These are phyloP conservation scores for Solanum megistacrolobum DNA, from an alignment of 257 asterid species.

Conservation along the genomic window DNA sequence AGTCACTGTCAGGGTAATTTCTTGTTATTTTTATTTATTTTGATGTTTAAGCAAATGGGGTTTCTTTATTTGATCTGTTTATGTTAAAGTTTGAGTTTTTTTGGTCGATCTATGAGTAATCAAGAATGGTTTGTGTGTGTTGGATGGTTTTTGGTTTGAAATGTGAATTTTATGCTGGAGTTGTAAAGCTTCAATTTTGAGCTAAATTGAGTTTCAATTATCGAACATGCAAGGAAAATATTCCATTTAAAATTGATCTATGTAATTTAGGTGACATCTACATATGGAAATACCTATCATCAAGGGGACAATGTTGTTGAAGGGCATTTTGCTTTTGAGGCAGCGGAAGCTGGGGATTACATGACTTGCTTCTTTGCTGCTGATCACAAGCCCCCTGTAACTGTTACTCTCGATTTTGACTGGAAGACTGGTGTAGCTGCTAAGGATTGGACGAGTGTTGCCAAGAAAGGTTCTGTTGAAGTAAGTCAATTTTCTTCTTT, in stretches of 20 bases:
- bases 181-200: neutral
- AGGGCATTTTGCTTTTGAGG: slow-evolving; percentile 81
- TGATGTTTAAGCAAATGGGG: neutral
- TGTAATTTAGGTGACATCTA: slow-evolving; percentile 61
- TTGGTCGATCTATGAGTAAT: neutral
- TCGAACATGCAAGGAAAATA: neutral
- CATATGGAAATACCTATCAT: slow-evolving; percentile 77
- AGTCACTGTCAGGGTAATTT: slow-evolving; percentile 70
- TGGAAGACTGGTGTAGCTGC: slow-evolving; percentile 97
- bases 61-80: neutral
- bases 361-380: slow-evolving; percentile 80
- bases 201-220: neutral
- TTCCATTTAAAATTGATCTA: neutral
- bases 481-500: slow-evolving; percentile 27
- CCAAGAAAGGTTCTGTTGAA: slow-evolving; percentile 88
- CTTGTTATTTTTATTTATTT: neutral
- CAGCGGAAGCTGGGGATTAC: slow-evolving; percentile 77
- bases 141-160: neutral
- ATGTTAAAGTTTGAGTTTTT: neutral
- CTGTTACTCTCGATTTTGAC: slow-evolving; percentile 63
- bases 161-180: neutral
- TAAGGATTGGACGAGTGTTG: slow-evolving; percentile 85
- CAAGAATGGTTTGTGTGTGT: neutral
- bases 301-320: slow-evolving; percentile 61
- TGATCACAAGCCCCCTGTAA: slow-evolving; percentile 55